phyloP scores from a whole-genome alignment of 2,329 filamentous ascomycete genomes.

The Sarocladium oryzae region DNA sequence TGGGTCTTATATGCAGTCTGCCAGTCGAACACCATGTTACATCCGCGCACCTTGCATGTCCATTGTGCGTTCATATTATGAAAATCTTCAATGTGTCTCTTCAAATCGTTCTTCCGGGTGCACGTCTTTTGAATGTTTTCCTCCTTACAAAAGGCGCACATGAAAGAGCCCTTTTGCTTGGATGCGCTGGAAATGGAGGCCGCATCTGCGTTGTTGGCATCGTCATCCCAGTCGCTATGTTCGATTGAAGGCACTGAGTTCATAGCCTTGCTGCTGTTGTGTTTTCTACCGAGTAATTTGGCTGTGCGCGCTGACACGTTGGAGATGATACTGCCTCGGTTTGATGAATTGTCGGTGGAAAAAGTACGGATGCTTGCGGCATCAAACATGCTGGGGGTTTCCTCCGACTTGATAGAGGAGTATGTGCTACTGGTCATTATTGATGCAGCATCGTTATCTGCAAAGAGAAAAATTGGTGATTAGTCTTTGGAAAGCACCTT shows the following conservation, averaged over 20 bases:
- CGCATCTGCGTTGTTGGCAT: slow-evolving; percentile 14
- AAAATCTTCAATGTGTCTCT: slow-evolving; percentile 42
- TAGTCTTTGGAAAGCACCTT: too few relatives aligned
- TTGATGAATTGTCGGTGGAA: slow-evolving; percentile 31
- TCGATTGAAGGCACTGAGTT: slow-evolving; percentile 12
- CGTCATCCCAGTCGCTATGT: slow-evolving; percentile 15
- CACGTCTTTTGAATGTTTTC: slow-evolving; percentile 35
- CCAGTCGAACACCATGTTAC: slow-evolving; percentile 40
- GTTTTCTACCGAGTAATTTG: slow-evolving; percentile 26
- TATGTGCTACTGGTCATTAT: slow-evolving; percentile 27
- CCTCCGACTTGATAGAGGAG: slow-evolving; percentile 29
- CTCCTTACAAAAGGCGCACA: slow-evolving; percentile 36
- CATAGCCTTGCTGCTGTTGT: slow-evolving; percentile 13
- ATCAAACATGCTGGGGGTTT: slow-evolving; percentile 30
- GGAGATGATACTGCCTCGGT: slow-evolving; percentile 30
- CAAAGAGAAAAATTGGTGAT: slow-evolving; percentile 11
- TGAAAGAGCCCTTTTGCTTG: slow-evolving; percentile 32
- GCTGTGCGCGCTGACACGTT: slow-evolving; percentile 31
- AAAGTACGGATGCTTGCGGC: slow-evolving; percentile 25
- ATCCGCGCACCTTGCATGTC: slow-evolving; percentile 37
- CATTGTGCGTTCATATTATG: slow-evolving; percentile 41
- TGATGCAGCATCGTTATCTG: slow-evolving; percentile 27
- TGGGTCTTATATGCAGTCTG: slow-evolving; percentile 41
- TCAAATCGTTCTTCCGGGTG: slow-evolving; percentile 41
- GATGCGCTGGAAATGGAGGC: slow-evolving; percentile 15